Percentiles rank a stretch among this genome's conserved stretches.
These are phyloP conservation scores for Tulasnella sp. DNA, from an alignment of 768 basidiomycete genomes.

Conservation along the genomic window DNA sequence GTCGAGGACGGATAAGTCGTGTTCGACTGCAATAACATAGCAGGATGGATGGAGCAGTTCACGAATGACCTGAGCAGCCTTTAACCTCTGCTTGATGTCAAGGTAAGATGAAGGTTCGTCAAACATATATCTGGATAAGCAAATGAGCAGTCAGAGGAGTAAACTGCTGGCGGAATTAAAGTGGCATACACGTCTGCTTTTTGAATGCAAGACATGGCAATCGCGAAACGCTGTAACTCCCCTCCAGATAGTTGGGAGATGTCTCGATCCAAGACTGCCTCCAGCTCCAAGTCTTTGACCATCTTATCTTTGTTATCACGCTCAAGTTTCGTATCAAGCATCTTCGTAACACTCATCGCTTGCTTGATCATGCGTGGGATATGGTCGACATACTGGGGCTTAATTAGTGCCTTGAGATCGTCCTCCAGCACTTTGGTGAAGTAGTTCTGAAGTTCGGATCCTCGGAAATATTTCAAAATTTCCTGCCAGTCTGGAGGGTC, in stretches of 20 bases:
- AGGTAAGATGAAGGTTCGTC: constrained; percentile 98
- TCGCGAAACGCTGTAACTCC: constrained; percentile 96
- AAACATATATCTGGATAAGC: constrained; percentile 81
- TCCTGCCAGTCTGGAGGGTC: constrained; percentile 99
- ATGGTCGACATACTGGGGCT: constrained; percentile 99
- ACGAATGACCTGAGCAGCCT: constrained; percentile 93
- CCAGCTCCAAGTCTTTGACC: constrained; percentile 82
- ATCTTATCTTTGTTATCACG: constrained; percentile 83
- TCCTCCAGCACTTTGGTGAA: constrained; percentile 99
- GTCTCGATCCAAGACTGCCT: constrained; percentile 79
- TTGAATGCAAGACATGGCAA: constrained; percentile 95
- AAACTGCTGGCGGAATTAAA: not conserved
- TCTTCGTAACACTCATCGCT: constrained; percentile 74
- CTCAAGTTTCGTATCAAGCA: constrained; percentile 90
- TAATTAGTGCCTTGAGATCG: constrained; percentile 96
- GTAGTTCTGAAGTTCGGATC: constrained; percentile 98
- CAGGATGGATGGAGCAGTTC: constrained; percentile 72
- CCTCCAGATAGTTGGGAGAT: constrained; percentile 87
- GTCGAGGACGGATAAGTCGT: constrained; percentile 96
- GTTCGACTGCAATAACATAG: constrained; percentile 97
- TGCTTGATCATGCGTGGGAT: constrained; percentile 96
- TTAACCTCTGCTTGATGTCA: constrained; percentile 92
- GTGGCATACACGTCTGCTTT: constrained; percentile 84
- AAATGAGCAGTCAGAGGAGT: not conserved
- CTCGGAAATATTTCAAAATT: constrained; percentile 96